Base-by-base conservation (phyloP, 2,329 filamentous ascomycete species). In the Botrytis aclada region DNA sequence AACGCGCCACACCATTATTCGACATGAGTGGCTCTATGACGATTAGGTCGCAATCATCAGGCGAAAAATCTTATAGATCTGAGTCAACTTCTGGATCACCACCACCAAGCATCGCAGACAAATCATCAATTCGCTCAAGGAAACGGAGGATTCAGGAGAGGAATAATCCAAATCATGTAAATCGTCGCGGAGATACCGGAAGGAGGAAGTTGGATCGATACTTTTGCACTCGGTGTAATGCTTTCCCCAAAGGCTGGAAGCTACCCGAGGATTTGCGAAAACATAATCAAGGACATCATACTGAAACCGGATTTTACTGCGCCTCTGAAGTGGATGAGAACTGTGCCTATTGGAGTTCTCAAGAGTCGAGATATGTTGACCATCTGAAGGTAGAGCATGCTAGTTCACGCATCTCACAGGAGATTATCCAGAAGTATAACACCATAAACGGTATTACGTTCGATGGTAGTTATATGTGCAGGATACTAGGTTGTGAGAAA, bases 171-270 rank as follows among this genome's bases (percentile, higher is more conserved):
- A 62, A 54, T 37, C 64, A 54, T 37, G 34, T n/a, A 45, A 54
- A 29, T 37, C 64, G 64, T 29, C 64, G 64, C 7, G 64, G 64
- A 18, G 64, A 67, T 54, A 67, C 64, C 1, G 64, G 64, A 18
- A 47, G 64, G 25, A 47, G 64, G 25, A 67, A 67, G 47, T 54
- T 47, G 16, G 45, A 67, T 39, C 45, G 64, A 54, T 67, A 67
- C 34, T 54, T 67, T 37, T 67, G 64, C 37, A 37, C 45, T 29
- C 64, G 64, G 18, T 67, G 64, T n/a, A 54, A 54, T 54, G 29
- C 37, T 29, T 67, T 67, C 4, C 64, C 64, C 6, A 47, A 67
- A 67, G 64, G 64, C 29, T 67, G 64, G 64, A 67, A 67, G 37
- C 22, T 67, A 45, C 43, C 43, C 20, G 64, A 67, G 20, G 64